These are phyloP conservation scores for Ampelomyces quisqualis DNA, from an alignment of 2,329 filamentous ascomycete species.

Conservation along the genomic window DNA sequence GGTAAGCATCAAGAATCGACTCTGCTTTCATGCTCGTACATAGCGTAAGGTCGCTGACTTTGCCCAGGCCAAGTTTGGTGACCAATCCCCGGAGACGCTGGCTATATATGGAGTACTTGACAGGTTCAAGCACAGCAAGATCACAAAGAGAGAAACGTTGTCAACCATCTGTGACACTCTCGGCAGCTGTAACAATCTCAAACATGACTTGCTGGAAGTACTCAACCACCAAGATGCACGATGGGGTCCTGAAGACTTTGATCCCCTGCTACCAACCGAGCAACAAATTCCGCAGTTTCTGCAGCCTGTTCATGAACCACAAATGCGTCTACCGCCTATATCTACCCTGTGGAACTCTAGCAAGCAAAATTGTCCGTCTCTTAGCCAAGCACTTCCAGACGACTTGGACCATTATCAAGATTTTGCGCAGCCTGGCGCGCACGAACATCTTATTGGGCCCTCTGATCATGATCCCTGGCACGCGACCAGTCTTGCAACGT, in stretches of 20 bases:
- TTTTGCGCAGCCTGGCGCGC: neutral
- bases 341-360: constrained; percentile 14
- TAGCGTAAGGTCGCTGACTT: neutral
- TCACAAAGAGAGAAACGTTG: constrained; percentile 26
- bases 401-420: constrained; percentile 2
- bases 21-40: too few relatives aligned
- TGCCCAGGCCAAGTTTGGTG: constrained; percentile 27
- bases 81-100: constrained; percentile 18
- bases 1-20: too few relatives aligned
- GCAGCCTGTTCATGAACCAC: constrained; percentile 28
- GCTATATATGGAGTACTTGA: constrained; percentile 19
- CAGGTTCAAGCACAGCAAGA: constrained; percentile 16
- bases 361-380: constrained; percentile 1
- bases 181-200: constrained; percentile 22
- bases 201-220: constrained; percentile 22
- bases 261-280: constrained; percentile 4
- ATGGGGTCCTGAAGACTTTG: constrained; percentile 25
- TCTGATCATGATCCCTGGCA: neutral
- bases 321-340: constrained; percentile 20
- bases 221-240: constrained; percentile 26
- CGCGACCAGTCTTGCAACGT: neutral
- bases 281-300: constrained; percentile 22
- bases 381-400: neutral
- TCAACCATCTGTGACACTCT: constrained; percentile 21
- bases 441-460: neutral